Conservation (phyloP, 352 stramenopile species). For the Pythium phragmitis region DNA sequence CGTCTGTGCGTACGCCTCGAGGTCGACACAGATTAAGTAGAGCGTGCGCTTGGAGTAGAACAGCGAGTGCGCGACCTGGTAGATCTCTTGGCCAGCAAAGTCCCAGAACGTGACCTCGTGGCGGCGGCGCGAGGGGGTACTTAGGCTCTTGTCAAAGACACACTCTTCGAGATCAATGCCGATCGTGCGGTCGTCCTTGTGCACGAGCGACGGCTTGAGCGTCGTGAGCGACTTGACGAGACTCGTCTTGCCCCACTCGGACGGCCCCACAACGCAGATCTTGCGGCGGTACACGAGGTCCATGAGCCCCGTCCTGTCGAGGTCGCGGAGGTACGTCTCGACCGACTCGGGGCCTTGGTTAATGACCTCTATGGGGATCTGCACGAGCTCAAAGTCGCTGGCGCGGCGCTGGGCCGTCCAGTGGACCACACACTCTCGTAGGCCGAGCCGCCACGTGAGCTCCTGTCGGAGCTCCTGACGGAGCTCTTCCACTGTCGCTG, state of each 20-base stretch:
- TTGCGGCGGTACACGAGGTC: slow-evolving; percentile 30
- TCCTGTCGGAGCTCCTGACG: slow-evolving; percentile 13
- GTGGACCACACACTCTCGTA: slow-evolving; percentile 12
- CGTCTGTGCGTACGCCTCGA: neutral
- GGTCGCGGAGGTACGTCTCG: slow-evolving; percentile 19
- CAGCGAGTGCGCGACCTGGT: neutral
- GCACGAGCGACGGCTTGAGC: slow-evolving; percentile 18
- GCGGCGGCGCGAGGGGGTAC: too few species aligned
- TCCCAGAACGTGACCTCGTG: slow-evolving; percentile 1
- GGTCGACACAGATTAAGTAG: neutral
- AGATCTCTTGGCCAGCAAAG: slow-evolving; percentile 6
- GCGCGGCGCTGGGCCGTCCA: slow-evolving; percentile 9
- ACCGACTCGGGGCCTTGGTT: slow-evolving; percentile 16
- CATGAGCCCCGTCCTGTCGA: slow-evolving; percentile 4
- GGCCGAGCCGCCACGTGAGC: slow-evolving; percentile 15
- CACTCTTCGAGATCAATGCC: slow-evolving; percentile 37
- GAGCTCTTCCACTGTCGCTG: slow-evolving; percentile 7
- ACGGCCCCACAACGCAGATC: slow-evolving; percentile 33
- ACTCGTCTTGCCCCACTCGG: slow-evolving; percentile 37
- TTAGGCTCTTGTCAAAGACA: slow-evolving; percentile 13
- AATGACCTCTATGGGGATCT: slow-evolving; percentile 25
- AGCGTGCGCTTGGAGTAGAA: slow-evolving; percentile 6
- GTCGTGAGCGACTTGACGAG: slow-evolving; percentile 34
- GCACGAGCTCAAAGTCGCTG: slow-evolving; percentile 13
- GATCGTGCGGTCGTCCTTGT: slow-evolving; percentile 31